Conservation (phyloP, 2,329 filamentous ascomycete species). For the Lasiodiplodia sp. region DNA sequence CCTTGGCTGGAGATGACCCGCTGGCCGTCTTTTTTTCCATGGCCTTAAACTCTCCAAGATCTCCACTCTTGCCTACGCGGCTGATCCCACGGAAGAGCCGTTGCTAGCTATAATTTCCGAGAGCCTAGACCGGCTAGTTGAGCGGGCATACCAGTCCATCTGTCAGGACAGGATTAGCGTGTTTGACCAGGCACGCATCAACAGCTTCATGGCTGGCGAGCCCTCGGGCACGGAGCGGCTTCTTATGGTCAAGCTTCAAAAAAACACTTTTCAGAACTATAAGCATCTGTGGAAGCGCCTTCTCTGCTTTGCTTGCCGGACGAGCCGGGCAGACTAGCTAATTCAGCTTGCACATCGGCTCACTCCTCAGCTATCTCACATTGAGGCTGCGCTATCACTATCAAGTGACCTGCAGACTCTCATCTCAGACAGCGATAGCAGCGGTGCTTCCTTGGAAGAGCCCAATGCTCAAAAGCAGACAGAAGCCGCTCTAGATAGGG, state of each 20-base stretch:
- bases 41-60: too few relatives aligned
- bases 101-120: too few relatives aligned
- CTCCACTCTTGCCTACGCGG: too few relatives aligned
- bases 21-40: too few relatives aligned
- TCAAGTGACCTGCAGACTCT: neutral
- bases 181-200: constrained; percentile 32
- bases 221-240: constrained; percentile 20
- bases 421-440: neutral
- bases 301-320: constrained; percentile 33
- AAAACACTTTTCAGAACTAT: constrained; percentile 31
- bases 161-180: constrained; percentile 32
- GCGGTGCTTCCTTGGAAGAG: neutral
- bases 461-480: neutral
- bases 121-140: constrained; percentile 27
- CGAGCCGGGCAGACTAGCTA: constrained; percentile 8
- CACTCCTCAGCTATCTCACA: neutral
- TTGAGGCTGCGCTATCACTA: neutral
- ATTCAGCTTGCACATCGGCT: neutral
- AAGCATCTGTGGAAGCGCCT: constrained; percentile 34
- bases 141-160: constrained; percentile 25
- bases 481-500: neutral
- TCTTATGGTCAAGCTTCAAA: constrained; percentile 33
- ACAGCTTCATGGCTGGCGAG: constrained; percentile 31
- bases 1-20: too few relatives aligned
- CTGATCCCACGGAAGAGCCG: too few relatives aligned